Evolutionary conservation across 768 basidiomycete genomes (phyloP), one percentile per base, ranked within the genome.

Genomic region (Collybiopsis luxurians): DNA sequence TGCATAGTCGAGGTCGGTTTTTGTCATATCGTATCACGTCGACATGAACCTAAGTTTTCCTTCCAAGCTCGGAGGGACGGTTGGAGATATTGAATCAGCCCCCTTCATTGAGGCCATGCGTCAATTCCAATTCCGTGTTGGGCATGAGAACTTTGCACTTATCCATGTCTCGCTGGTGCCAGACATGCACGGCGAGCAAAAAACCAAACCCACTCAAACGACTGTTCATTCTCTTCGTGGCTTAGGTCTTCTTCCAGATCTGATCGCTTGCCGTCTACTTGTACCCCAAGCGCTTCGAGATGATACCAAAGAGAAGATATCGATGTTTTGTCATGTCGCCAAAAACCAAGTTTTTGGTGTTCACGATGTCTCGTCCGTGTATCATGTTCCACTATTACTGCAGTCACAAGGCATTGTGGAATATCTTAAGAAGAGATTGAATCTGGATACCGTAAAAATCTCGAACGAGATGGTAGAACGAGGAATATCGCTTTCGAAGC

Each of bases 111-210:
- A 99, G 71, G 96, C 96, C 0, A 95, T 99, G 90, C 87, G 96
- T n/a, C 96, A 99, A 71, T 99, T 99, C 80, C 96, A 99, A 68
- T 98, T 98, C 79, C 88, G 96, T 55, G 95, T 98, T 21, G 95
- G 96, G 17, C 83, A 90, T 68, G 92, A 94, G 57, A 98, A 98
- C 73, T 98, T 98, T 69, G 95, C 96, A 0, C 84, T 98, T 54
- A 87, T 98, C 58, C 95, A 98, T 63, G 96, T 99, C 47, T 95
- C 93, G 5, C 86, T 99, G 28, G 94, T 99, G n/a, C 96, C 96
- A 17, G 93, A 97, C 66, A 92, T 99, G 80, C 94, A 97, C 53
- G 96, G 96, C 55, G 96, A 99, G 71, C 96, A 98, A 68, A 99
- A 99, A 74, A 99, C 96, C 7, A 99, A 99, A 69, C 96, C 96